A percentile compares a stretch with the other conserved stretches of the same genome.
These are phyloP conservation scores for Aspergillus saccharolyticus DNA, from an alignment of 495 filamentous ascomycete species.

Conservation along the genomic window DNA sequence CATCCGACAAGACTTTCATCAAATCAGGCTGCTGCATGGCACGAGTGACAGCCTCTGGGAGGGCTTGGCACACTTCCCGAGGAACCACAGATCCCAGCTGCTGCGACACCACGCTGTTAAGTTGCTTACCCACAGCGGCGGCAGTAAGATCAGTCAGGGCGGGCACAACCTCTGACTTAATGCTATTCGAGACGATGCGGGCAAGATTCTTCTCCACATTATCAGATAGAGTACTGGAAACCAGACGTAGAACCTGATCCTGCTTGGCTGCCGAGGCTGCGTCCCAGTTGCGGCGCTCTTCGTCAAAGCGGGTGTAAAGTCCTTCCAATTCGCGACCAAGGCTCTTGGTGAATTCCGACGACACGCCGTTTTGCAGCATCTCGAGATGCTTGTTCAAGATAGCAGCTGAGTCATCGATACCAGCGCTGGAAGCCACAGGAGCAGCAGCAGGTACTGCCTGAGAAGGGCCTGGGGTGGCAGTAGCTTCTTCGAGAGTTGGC, in stretches of 20 bases:
- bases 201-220: constrained; percentile 80
- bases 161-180: constrained; percentile 61
- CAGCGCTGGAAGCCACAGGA: constrained; percentile 5
- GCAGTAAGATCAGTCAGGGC: constrained; percentile 46
- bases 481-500: constrained; percentile 18
- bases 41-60: constrained; percentile 52
- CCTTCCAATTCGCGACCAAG: constrained; percentile 53
- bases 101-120: constrained; percentile 49
- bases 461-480: constrained; percentile 7
- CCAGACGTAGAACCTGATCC: constrained; percentile 75
- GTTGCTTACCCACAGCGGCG: constrained; percentile 54
- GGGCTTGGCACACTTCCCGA: constrained; percentile 47
- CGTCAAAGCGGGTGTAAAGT: constrained; percentile 58
- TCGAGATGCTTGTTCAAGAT: constrained; percentile 49
- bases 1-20: constrained; percentile 64
- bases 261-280: constrained; percentile 64
- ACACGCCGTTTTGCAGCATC: constrained; percentile 51
- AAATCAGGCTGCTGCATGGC: constrained; percentile 67
- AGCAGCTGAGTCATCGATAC: constrained; percentile 28
- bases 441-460: constrained; percentile 8
- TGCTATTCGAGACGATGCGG: constrained; percentile 62
- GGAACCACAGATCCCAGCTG: constrained; percentile 47
- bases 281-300: constrained; percentile 60
- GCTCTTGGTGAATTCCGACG: constrained; percentile 50
- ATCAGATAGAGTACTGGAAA: constrained; percentile 80